Evolutionary conservation across 73 alveolate genomes (phyloP).

Genomic region (Tetrahymena borealis): DNA sequence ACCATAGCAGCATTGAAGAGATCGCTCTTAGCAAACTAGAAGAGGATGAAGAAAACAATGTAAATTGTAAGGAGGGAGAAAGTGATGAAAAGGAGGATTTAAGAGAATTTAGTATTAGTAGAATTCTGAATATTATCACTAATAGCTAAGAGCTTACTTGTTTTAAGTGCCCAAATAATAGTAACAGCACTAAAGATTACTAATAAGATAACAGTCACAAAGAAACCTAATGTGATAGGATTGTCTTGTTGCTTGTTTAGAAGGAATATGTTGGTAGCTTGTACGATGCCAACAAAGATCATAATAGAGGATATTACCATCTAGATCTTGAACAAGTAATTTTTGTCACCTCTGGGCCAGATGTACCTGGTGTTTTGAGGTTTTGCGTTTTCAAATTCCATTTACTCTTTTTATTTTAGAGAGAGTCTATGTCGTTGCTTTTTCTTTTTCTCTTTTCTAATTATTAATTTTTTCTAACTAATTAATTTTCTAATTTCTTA

Average conservation of each 20-base stretch:
- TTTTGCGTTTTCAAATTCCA: not conserved
- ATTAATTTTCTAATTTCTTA: not conserved
- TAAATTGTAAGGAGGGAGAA: not conserved
- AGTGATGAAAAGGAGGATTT: not conserved
- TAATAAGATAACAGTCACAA: not conserved
- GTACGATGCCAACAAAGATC: not conserved
- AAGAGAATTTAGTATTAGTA: not conserved
- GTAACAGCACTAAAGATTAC: not conserved
- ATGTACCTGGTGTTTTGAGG: not conserved
- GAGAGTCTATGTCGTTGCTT: constrained; percentile 3
- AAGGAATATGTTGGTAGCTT: not conserved
- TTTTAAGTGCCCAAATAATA: not conserved
- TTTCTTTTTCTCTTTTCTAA: not conserved
- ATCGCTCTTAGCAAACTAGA: not conserved
- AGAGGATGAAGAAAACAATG: not conserved
- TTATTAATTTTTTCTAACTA: not conserved
- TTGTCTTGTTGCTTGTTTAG: not conserved
- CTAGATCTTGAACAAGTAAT: not conserved
- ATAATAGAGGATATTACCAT: not conserved
- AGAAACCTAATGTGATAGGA: not conserved
- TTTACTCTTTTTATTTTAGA: not conserved
- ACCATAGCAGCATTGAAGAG: not conserved
- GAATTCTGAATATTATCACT: not conserved
- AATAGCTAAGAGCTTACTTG: not conserved
- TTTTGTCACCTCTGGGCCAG: not conserved